phyloP scores from a whole-genome alignment of 345 rosid species.

The Chamaenerion angustifolium region DNA sequence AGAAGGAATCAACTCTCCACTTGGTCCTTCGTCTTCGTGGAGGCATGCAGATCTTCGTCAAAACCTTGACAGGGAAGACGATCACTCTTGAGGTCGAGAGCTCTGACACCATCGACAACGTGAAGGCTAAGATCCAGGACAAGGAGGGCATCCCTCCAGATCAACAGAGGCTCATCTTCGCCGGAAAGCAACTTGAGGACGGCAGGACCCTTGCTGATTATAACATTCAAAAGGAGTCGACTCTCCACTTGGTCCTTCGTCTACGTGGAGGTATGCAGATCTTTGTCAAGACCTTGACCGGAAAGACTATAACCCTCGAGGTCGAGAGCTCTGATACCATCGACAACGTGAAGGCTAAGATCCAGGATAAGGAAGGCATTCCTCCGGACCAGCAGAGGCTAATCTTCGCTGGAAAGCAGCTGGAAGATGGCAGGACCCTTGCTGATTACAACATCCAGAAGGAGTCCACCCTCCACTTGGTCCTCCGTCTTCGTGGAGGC shows the following conservation, averaged over 20 bases:
- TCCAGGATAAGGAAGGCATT: too few relatives aligned
- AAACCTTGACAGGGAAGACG: not conserved
- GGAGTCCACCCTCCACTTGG: slow-evolving; percentile 5
- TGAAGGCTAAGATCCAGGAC: slow-evolving; percentile 2
- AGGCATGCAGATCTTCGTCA: slow-evolving; percentile 1
- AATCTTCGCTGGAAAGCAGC: slow-evolving; percentile 2
- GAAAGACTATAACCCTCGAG: slow-evolving; percentile 1
- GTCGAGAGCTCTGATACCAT: not conserved
- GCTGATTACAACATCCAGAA: slow-evolving; percentile 7
- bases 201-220: slow-evolving; percentile 4
- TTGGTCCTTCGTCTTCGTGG: slow-evolving; percentile 8
- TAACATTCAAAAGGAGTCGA: slow-evolving; percentile 5
- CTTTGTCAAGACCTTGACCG: slow-evolving; percentile 1
- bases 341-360: too few relatives aligned
- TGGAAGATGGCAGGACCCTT: not conserved
- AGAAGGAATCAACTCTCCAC: slow-evolving; percentile 31
- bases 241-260: slow-evolving; percentile 4
- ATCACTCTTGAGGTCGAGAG: slow-evolving; percentile 2
- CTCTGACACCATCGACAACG: not conserved
- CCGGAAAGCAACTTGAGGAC: slow-evolving; percentile 4
- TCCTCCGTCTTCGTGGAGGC: not conserved
- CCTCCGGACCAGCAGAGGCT: not conserved
- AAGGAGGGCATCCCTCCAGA: slow-evolving; percentile 1
- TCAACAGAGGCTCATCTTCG: slow-evolving; percentile 4
- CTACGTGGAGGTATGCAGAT: slow-evolving; percentile 6